phyloP scores from a whole-genome alignment of 768 basidiomycete species.

The Scleroderma bovista region DNA sequence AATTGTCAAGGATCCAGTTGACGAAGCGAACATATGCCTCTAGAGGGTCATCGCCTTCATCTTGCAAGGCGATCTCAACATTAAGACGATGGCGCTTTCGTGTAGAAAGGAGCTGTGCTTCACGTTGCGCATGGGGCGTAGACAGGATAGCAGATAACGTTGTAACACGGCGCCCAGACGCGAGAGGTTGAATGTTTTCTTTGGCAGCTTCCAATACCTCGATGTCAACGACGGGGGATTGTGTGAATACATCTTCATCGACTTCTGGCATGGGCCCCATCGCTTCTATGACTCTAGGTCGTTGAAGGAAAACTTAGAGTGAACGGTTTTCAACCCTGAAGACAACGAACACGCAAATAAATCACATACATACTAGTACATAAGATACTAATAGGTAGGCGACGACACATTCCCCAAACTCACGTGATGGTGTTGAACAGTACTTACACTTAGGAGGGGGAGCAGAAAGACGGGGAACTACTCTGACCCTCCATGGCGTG shows the following conservation, averaged over 20 bases:
- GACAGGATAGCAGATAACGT: constrained; percentile 67
- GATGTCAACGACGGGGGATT: constrained; percentile 60
- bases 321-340: too few relatives aligned
- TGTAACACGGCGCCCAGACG: constrained; percentile 72
- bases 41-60: constrained; percentile 77
- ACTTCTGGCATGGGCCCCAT: constrained; percentile 1
- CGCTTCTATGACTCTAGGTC: background rate
- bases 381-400: too few relatives aligned
- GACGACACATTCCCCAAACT: too few relatives aligned
- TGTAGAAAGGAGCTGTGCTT: constrained; percentile 59
- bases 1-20: constrained; percentile 90
- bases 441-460: too few relatives aligned
- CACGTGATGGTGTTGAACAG: too few relatives aligned
- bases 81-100: constrained; percentile 67
- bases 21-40: constrained; percentile 85
- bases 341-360: too few relatives aligned
- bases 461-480: too few relatives aligned
- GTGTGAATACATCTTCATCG: constrained; percentile 41
- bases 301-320: too few relatives aligned
- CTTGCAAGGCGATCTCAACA: constrained; percentile 60
- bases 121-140: constrained; percentile 74
- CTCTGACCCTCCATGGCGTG: too few relatives aligned
- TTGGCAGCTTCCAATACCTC: constrained; percentile 80
- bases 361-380: too few relatives aligned
- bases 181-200: constrained; percentile 83